Evolutionary conservation across 768 basidiomycete species (phyloP).

Genomic region (Hypsizygus marmoreus): DNA sequence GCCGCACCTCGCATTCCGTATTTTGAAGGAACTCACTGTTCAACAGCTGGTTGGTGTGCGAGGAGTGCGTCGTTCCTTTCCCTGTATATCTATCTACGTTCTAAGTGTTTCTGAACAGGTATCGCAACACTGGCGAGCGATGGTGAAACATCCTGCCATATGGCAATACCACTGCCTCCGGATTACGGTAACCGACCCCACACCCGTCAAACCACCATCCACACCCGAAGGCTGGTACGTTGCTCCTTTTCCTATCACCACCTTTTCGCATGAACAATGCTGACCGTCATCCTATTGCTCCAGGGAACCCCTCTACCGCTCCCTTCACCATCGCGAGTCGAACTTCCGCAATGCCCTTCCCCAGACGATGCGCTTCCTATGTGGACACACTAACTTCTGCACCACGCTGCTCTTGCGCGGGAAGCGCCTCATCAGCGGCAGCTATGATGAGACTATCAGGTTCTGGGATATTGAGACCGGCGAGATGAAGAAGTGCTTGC

Average conservation of each 20-base stretch:
- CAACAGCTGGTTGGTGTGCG: slow-evolving; percentile 63
- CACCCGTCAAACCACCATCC: slow-evolving; percentile 60
- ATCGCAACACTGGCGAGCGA: slow-evolving; percentile 45
- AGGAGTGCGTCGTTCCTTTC: slow-evolving; percentile 37
- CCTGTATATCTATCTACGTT: slow-evolving; percentile 35
- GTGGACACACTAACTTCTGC: slow-evolving; percentile 86
- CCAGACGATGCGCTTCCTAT: slow-evolving; percentile 75
- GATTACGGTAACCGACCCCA: slow-evolving; percentile 73
- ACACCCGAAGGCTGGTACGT: slow-evolving; percentile 74
- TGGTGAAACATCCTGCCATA: slow-evolving; percentile 63
- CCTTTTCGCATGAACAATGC: not conserved
- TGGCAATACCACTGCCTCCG: slow-evolving; percentile 79
- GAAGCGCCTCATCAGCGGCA: slow-evolving; percentile 83
- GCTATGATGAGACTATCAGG: slow-evolving; percentile 89
- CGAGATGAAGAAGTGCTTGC: slow-evolving; percentile 69
- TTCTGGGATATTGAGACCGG: slow-evolving; percentile 83
- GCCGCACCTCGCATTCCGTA: slow-evolving; percentile 61
- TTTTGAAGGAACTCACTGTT: slow-evolving; percentile 58
- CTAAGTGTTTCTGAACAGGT: slow-evolving; percentile 45
- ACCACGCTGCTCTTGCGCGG: slow-evolving; percentile 79
- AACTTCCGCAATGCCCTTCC: slow-evolving; percentile 80
- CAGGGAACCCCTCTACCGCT: slow-evolving; percentile 69
- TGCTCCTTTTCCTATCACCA: not conserved
- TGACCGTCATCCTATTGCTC: not conserved
- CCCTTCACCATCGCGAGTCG: slow-evolving; percentile 81